Conservation (phyloP, 331 rosid species). For the Acacia concinna region DNA sequence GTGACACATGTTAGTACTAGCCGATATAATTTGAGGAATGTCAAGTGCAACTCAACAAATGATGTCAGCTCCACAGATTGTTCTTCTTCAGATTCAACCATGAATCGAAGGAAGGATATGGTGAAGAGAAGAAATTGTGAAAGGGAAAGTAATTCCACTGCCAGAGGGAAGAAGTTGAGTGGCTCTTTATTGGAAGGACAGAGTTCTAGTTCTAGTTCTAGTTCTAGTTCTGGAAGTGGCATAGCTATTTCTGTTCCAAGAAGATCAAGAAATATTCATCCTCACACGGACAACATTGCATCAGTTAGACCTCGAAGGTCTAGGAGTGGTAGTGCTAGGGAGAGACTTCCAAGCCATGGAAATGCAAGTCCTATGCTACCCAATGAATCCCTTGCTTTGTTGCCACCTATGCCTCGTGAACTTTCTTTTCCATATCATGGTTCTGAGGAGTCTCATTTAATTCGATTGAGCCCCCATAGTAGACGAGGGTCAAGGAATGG, state of each 20-base stretch:
- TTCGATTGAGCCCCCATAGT: conserved; percentile 38
- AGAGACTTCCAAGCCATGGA: conserved; percentile 50
- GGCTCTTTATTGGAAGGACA: conserved; percentile 48
- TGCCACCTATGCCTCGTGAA: conserved; percentile 40
- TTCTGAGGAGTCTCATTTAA: conserved; percentile 43
- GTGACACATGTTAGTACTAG: conserved; percentile 46
- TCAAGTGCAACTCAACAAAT: conserved; percentile 63
- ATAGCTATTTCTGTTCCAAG: conserved; percentile 67
- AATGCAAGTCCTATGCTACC: conserved; percentile 33
- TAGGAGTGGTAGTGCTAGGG: conserved; percentile 41
- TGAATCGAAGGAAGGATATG: conserved; percentile 44
- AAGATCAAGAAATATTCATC: conserved; percentile 51
- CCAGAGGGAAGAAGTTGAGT: conserved; percentile 62
- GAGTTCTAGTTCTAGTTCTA: conserved; percentile 46
- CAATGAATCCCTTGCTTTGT: conserved; percentile 35
- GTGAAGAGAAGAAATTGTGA: conserved; percentile 51
- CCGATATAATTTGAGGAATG: conserved; percentile 59
- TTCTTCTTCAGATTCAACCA: conserved; percentile 58
- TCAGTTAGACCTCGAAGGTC: conserved; percentile 61
- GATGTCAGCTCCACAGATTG: conserved; percentile 57
- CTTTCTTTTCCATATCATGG: conserved; percentile 41
- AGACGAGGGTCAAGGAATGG: conserved; percentile 52
- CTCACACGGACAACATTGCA: conserved; percentile 50
- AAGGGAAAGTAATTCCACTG: conserved; percentile 70
- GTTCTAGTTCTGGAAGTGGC: conserved; percentile 50